Evolutionary conservation across 257 asterid species (phyloP).

Genomic region (Mitragyna speciosa): DNA sequence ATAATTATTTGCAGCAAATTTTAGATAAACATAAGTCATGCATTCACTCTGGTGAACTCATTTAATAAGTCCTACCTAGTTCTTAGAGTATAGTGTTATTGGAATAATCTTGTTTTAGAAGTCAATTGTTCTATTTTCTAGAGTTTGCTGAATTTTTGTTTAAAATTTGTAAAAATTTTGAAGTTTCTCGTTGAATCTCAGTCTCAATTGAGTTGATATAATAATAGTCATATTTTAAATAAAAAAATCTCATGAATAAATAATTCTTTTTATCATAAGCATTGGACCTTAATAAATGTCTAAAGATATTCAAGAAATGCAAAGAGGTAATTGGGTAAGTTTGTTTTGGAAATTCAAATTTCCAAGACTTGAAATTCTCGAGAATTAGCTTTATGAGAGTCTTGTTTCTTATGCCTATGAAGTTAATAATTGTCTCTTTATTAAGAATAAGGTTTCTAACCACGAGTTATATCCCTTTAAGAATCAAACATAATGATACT

Average conservation of each 20-base stretch:
- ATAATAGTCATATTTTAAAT: no score
- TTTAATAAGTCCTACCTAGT: no score
- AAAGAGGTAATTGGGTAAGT: background rate
- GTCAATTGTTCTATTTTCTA: no score
- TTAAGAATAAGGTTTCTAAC: background rate
- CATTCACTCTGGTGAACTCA: no score
- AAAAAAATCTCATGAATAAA: no score
- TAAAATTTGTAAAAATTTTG: no score
- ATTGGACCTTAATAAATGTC: background rate
- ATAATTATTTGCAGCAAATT: no score
- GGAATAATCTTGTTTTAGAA: no score
- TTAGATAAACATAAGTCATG: no score
- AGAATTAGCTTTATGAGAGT: background rate
- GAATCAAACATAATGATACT: background rate
- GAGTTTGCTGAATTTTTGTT: no score
- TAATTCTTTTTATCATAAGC: background rate
- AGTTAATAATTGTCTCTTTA: background rate
- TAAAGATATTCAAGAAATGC: background rate
- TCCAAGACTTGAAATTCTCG: background rate
- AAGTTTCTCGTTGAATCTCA: no score
- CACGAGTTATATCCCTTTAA: background rate
- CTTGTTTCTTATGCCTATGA: background rate
- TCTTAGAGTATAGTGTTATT: no score
- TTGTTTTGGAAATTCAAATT: background rate
- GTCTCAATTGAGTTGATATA: background rate